Base-by-base conservation (phyloP, 2,329 filamentous ascomycete genomes). In the Pyricularia sp. region DNA sequence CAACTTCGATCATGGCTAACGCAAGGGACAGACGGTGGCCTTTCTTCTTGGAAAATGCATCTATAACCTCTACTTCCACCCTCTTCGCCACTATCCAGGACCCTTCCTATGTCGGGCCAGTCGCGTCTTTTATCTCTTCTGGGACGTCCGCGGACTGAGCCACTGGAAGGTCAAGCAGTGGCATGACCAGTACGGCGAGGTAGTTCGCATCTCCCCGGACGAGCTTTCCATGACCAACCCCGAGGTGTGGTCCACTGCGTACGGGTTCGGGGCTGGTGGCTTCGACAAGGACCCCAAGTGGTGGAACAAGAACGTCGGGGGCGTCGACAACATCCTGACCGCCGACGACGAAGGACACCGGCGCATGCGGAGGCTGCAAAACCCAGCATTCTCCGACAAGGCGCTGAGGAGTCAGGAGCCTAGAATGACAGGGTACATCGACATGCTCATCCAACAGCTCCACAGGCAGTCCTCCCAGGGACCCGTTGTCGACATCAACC, bases 391-490 rank as follows among this genome's bases (percentile, higher is more conserved):
- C 30, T 70, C 70, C 11, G 69, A 71, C 42, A 70, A 72, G 55
- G 72, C 70, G n/a, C 63, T 72, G 1, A 50, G 66, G 26, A 67
- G 67, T n/a, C 69, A 71, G 65, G 70, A 72, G 69, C 65, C 63
- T 1, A 59, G 70, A 2, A 42, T 72, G 12, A 64, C 33, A 28
- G 4, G 23, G 25, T 70, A 72, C 68, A 25, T 71, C 28, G 67
- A 71, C 68, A 14, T 36, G 17, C 64, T 71, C n/a, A 42, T 72
- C 4, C 14, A 14, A 1, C 55, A 68, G 9, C 68, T 72, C 65
- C 10, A 61, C 64, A 3, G 72, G 0, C 83, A 85, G 69, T 25
- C 30, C 17, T 26, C 64, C 12, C 59, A 58, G 20, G 71, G 71
- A 11, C 28, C 26, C 61, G 14, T 68, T 2, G 50, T 76, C 33